Base-by-base conservation (phyloP, 768 basidiomycete genomes). In the Leccinum imitatum region DNA sequence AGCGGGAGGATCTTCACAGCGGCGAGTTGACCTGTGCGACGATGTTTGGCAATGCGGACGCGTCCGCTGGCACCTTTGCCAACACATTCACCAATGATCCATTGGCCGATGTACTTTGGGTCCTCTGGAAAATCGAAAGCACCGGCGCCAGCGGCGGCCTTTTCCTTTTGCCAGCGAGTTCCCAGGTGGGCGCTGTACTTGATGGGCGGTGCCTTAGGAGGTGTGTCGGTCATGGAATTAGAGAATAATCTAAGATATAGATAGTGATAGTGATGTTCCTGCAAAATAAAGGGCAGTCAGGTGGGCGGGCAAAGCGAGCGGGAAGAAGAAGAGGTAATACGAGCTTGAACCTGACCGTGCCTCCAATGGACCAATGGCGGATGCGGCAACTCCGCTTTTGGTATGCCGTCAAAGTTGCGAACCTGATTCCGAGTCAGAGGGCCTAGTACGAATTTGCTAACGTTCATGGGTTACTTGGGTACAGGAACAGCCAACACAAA, bases 1-100 rank as follows among this genome's bases (percentile, higher is more conserved):
- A 93, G 80, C 10, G 95, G 93, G 27, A 98, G 86, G 59, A 98
- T 97, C 78, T 98, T 98, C 73, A 97, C 87, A 7, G 96, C 96
- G 54, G 96, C 95, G 71, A 95, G 89, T 71, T 95, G 89, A 13
- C 91, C 90, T 8, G 95, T 95, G 39, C 81, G 80, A 21, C 83
- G 82, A 72, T 98, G 95, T 65, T 86, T 87, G 21, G 93, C 96
- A 64, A 98, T 90, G 76, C 94, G 93, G 71, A 98, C 95, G 57
- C 93, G 91, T 69, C 95, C 95, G 66, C 90, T 92, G 33, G 92
- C 91, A 54, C 95, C 95, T 76, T 95, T 95, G 6, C 95, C 95
- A 57, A 97, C 87, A 65, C 93, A 95, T 73, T 93, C 91, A 58
- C 95, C 95, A 8, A 97, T 84, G 65, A 93, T 81, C 95, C 95